Base-by-base conservation (phyloP, 495 filamentous ascomycete species). In the Penicillium angulare region DNA sequence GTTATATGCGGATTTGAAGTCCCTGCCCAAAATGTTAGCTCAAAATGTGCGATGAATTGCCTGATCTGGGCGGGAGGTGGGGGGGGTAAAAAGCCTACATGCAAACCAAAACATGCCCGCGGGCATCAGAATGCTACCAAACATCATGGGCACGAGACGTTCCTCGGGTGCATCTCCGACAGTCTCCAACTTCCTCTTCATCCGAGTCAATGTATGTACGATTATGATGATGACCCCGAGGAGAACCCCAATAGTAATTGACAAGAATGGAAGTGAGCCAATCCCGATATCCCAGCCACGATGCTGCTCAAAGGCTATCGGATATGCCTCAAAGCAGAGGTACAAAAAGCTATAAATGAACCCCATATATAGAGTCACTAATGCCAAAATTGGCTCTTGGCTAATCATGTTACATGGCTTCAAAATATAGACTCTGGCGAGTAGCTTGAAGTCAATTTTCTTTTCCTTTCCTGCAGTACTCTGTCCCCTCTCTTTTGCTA, bases 321-420 rank as follows among this genome's bases (percentile, higher is more conserved):
- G 81, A 50, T 77, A 84, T 4, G 77, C 71, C 39, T 75, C 71
- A 49, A 84, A 80, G 49, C 69, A 72, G 23, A 77, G 64, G 32
- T 72, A 72, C 12, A 73, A 47, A 20, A 71, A 52, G 0, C 58
- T 68, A 47, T 72, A 73, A 32, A 72, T 58, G 31, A 72, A 69
- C 17, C 56, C 45, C 54, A 66, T 60, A 45, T 76, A 73, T 15
- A 75, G 26, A 0, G 70, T 67, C 2, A 76, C 49, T 0, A 74
- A 44, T 1, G 67, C 49, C 7, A 72, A 45, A 18, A 75, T 75
- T 1, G 74, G 72, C 50, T 77, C 74, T 10, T 43, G 55, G 7
- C 59, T 36, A 2, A 73, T 55, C 56, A 72, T 68, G 0, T 53
- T 52, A 20, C 67, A 53, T 1, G 69, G 69, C 0, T 67, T 59